Evolutionary conservation across 2,329 filamentous ascomycete genomes (phyloP), one percentile per base, ranked within the genome.

Genomic region (Fusarium sp.): DNA sequence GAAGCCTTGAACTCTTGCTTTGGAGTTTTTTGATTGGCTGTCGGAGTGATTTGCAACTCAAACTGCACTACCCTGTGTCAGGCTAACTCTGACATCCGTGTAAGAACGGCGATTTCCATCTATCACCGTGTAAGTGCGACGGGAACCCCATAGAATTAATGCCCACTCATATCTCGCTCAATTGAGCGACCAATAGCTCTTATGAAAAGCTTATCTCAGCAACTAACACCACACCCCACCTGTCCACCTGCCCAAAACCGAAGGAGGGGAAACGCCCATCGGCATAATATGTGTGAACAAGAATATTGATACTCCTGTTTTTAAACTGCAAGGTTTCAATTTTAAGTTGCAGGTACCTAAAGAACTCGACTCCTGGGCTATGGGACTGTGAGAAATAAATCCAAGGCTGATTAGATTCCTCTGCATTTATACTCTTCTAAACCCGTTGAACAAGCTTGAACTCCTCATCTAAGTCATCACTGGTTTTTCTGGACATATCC

Each of bases 201-300:
- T 45, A 31, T 51, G 22, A 59, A 20, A 59, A 47, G 74, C 74
- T 77, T 77, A 77, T 74, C 75, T 77, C 73, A 75, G 73, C 71
- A 74, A 59, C 58, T 54, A 35, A 48, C 60, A 68, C 61, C 68
- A 54, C 60, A 68, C 73, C 74, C 74, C 71, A 75, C 74, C 63
- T 76, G 68, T 68, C 74, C 71, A 75, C 74, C 69, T 76, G 70
- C 68, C 73, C 59, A 72, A 70, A 75, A 65, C 59, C 44, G 62
- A 72, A 77, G 72, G 72, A 75, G 73, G 75, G 75, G 75, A 72
- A 77, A 75, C 44, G 44, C 31, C 45, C 47, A 47, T 55, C 33
- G n/a, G 44, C 22, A 45, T 56, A 30, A 41, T 57, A 42, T 56
- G 41, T 51, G 44, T 59, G 56, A 68, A 60, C 26, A 33, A 54